Evolutionary conservation across 192 early-diverging fungal genomes (phyloP).

Genomic region (Linnemannia zychae): DNA sequence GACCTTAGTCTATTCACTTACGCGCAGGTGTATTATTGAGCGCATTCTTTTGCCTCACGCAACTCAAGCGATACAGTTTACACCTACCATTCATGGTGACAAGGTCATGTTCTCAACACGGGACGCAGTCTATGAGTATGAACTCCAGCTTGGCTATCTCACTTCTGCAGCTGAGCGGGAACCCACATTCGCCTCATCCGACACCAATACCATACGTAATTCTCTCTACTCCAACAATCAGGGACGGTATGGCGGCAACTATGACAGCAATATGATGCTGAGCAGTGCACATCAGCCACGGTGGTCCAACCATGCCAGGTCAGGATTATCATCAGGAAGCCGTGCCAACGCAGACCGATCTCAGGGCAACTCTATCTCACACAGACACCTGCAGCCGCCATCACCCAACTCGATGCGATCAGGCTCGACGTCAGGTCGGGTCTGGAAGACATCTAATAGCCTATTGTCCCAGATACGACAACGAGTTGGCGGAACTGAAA

Average conservation of each 20-base stretch:
- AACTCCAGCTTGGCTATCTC: constrained; percentile 34
- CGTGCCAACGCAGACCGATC: not conserved
- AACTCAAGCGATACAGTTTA: constrained; percentile 51
- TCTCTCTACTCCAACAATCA: no score
- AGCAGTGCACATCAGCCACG: not conserved
- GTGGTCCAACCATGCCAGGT: not conserved
- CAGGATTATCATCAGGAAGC: not conserved
- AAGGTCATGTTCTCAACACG: constrained; percentile 55
- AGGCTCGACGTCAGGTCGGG: constrained; percentile 12
- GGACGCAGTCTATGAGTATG: constrained; percentile 51
- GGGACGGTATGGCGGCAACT: no score
- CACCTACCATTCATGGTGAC: constrained; percentile 40
- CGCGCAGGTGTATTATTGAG: constrained; percentile 22
- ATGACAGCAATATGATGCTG: not conserved
- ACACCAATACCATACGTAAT: not conserved
- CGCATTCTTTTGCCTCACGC: constrained; percentile 47
- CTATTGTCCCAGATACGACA: constrained; percentile 54
- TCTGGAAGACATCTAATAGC: constrained; percentile 54
- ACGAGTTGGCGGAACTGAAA: constrained; percentile 29
- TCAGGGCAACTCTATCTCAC: not conserved
- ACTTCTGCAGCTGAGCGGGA: constrained; percentile 5
- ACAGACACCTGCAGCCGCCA: constrained; percentile 1
- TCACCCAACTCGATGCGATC: not conserved
- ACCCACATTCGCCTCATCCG: not conserved
- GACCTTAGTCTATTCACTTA: constrained; percentile 40